These are phyloP conservation scores for Pseudogymnoascus sp. DNA, from an alignment of 2,329 filamentous ascomycete species.

Conservation along the genomic window DNA sequence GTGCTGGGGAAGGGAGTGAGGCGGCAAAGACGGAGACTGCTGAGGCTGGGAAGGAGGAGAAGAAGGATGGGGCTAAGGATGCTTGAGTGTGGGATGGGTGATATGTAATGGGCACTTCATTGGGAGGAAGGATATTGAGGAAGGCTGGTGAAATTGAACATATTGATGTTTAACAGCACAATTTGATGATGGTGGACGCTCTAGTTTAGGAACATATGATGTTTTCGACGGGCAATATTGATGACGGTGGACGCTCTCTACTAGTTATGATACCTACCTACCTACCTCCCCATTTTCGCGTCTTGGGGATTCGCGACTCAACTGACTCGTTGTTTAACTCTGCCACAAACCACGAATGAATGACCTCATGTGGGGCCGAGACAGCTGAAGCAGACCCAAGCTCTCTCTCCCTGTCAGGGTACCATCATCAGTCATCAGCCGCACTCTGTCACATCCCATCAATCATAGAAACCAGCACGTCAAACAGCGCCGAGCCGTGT, in stretches of 20 bases:
- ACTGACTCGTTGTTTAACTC: not conserved
- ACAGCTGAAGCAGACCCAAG: not conserved
- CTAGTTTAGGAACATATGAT: not conserved
- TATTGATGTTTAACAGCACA: not conserved
- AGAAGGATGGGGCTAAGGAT: slow-evolving; percentile 21
- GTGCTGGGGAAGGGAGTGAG: slow-evolving; percentile 33
- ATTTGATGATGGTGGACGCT: not conserved
- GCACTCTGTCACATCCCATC: not conserved
- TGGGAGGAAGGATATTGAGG: not conserved
- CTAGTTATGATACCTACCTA: not conserved
- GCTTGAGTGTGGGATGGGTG: not conserved
- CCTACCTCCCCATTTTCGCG: not conserved
- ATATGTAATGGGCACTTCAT: not conserved
- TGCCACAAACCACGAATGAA: not conserved
- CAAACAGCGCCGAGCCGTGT: not conserved
- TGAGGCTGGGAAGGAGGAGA: slow-evolving; percentile 36
- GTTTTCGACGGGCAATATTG: not conserved
- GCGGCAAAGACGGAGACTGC: slow-evolving; percentile 57
- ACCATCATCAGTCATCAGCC: not conserved
- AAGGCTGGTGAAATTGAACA: not conserved
- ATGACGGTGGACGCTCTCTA: not conserved
- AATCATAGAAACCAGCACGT: not conserved
- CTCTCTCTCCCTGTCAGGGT: not conserved
- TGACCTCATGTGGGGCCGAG: slow-evolving; percentile 1
- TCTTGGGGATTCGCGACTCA: not conserved